phyloP scores from a whole-genome alignment of 2,329 filamentous ascomycete species.

The Ophiostoma triangulosporum region DNA sequence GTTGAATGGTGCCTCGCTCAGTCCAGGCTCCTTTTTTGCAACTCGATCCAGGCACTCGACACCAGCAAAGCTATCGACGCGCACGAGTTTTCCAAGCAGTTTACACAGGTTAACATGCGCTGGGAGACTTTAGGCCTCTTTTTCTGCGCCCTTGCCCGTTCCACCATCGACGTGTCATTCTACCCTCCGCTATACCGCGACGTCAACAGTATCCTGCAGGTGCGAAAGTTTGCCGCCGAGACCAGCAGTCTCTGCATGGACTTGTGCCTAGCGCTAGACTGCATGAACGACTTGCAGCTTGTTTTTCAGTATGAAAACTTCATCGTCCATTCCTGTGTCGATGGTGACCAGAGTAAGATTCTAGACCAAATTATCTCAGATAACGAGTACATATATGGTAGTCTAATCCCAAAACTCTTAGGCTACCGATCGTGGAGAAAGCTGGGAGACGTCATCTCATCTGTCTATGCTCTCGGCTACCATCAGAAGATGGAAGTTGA shows the following conservation, averaged over 20 bases:
- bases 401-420: not conserved
- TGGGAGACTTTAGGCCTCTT: not conserved
- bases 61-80: not conserved
- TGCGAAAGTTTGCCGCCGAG: not conserved
- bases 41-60: not conserved
- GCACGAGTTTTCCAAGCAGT: not conserved
- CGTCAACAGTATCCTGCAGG: not conserved
- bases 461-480: not conserved
- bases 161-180: not conserved
- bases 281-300: not conserved
- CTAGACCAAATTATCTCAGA: not conserved
- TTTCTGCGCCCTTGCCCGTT: not conserved
- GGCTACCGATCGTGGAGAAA: conserved; percentile 1
- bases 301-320: conserved; percentile 1
- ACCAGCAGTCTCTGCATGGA: conserved; percentile 2
- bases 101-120: not conserved
- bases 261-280: not conserved
- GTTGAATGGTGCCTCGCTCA: not conserved
- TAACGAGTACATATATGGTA: not conserved
- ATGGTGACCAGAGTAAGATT: not conserved
- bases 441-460: conserved; percentile 1
- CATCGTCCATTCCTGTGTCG: not conserved
- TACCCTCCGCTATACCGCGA: not conserved
- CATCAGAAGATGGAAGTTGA: conserved; percentile 1
- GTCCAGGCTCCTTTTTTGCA: not conserved